Base-by-base conservation (phyloP, 129 eudicot species). In the Erigeron canadensis region DNA sequence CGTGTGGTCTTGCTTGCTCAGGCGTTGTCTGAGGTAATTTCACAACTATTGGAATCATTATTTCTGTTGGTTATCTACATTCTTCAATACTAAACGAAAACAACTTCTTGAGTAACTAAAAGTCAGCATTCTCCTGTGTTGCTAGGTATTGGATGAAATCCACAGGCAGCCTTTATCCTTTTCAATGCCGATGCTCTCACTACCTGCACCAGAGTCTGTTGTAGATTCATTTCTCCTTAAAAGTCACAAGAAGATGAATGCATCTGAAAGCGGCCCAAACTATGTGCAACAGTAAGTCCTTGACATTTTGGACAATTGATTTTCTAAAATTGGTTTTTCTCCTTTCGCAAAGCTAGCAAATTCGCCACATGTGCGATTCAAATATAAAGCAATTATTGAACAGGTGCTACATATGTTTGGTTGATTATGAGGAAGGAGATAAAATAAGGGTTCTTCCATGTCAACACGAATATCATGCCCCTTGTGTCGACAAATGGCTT, bases 91-190 rank as follows among this genome's bases (percentile, higher is more conserved):
- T 28, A 37, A 45, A n/a, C 16, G 37, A 6, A 61, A 72, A 60
- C 18, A 6, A 7, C n/a, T 11, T 68, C 6, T 41, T 5, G 18
- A 28, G 65, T 15, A 17, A 46, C 68, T 17, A 57, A 44, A 58
- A 45, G 23, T 63, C 8, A 46, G 5, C 16, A 0, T 40, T 39
- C 42, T 10, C 4, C 9, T 37, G 64, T 22, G 68, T 71, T 64
- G 65, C 71, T 67, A 91, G 97, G 97, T 86, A 69, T 69, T 91
- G 86, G 97, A 91, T 82, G 97, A 88, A 77, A 84, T 91, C 65
- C 95, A 88, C 62, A 85, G 86, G 50, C 97, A 86, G 53, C 88
- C 97, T 37, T 44, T 83, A 16, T 85, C 95, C 41, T 78, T 88
- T 77, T 88, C 95, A 45, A 77, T 84, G 70, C 86, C 95, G 3